A percentile compares a stretch with the other conserved stretches of the same genome.
These are phyloP conservation scores for Tripidium arundinaceum DNA, from an alignment of 202 grass and related monocot species.

Conservation along the genomic window DNA sequence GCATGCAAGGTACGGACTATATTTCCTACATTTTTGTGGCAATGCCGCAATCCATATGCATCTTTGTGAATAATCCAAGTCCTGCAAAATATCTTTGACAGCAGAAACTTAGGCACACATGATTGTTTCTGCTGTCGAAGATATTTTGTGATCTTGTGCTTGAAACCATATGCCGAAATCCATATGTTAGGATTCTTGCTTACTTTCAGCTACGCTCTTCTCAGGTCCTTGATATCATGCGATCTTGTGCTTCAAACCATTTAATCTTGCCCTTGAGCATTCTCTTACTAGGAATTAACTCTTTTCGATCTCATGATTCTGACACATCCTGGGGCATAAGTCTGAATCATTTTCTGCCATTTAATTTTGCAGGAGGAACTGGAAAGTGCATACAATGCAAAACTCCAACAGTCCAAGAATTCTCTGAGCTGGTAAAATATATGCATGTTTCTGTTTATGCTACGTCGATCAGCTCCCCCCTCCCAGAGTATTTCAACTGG, in stretches of 20 bases:
- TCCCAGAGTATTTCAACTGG: not conserved
- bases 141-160: no score
- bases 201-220: conserved; percentile 1
- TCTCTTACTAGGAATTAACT: not conserved
- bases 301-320: not conserved
- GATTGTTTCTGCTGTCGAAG: no score
- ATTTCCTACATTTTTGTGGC: not conserved
- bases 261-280: not conserved
- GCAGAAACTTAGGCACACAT: not conserved
- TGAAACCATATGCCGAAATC: no score
- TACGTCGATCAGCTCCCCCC: no score
- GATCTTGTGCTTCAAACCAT: no score
- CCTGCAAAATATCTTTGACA: not conserved
- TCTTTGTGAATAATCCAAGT: not conserved
- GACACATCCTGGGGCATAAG: not conserved
- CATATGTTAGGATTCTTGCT: not conserved
- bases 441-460: not conserved
- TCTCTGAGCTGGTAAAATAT: conserved; percentile 52
- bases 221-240: not conserved
- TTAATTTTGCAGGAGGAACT: conserved; percentile 67
- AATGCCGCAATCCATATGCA: not conserved
- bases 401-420: conserved; percentile 66
- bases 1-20: conserved; percentile 59
- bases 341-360: not conserved
- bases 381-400: conserved; percentile 60